A percentile compares a stretch with the other conserved stretches of the same genome.
phyloP scores from a whole-genome alignment of 1,284 basidiomycete species.

The Leccinum griseonigrum region DNA sequence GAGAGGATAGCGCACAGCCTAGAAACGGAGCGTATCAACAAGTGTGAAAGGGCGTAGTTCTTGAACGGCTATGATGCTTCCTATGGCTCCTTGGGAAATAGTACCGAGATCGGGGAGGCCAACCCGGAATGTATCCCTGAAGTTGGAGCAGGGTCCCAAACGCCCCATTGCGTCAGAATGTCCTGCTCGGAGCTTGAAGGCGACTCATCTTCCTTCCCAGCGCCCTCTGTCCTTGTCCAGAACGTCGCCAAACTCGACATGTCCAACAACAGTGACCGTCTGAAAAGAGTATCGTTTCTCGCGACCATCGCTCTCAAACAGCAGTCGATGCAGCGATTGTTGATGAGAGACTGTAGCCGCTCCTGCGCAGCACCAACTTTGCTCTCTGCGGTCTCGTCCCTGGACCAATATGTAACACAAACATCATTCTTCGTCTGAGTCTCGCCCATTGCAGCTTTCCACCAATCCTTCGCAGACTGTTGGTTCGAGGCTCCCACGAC shows the following conservation, averaged over 20 bases:
- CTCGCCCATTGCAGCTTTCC: constrained; percentile 8
- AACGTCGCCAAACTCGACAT: constrained; percentile 7
- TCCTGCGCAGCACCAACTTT: not conserved
- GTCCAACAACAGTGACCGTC: constrained; percentile 15
- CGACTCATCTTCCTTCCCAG: not conserved
- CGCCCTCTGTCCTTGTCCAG: constrained; percentile 12
- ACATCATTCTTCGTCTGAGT: constrained; percentile 6
- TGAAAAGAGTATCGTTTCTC: constrained; percentile 18
- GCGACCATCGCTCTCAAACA: constrained; percentile 7
- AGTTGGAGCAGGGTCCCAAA: constrained; percentile 13
- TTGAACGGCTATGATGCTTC: not conserved
- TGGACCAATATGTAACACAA: constrained; percentile 12
- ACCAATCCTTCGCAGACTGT: constrained; percentile 22
- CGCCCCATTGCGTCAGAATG: constrained; percentile 18
- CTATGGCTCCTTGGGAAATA: not conserved
- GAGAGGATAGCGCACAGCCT: not conserved
- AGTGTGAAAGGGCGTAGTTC: not conserved
- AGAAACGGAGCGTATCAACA: not conserved
- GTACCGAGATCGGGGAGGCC: not conserved
- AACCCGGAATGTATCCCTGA: not conserved
- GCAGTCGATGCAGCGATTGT: constrained; percentile 22
- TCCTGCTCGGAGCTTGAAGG: constrained; percentile 6
- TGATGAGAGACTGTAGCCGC: constrained; percentile 16
- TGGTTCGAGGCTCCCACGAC: constrained; percentile 17
- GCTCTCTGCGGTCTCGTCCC: not conserved